Conservation (phyloP, 2,329 filamentous ascomycete genomes). For the Fusarium stilboides region DNA sequence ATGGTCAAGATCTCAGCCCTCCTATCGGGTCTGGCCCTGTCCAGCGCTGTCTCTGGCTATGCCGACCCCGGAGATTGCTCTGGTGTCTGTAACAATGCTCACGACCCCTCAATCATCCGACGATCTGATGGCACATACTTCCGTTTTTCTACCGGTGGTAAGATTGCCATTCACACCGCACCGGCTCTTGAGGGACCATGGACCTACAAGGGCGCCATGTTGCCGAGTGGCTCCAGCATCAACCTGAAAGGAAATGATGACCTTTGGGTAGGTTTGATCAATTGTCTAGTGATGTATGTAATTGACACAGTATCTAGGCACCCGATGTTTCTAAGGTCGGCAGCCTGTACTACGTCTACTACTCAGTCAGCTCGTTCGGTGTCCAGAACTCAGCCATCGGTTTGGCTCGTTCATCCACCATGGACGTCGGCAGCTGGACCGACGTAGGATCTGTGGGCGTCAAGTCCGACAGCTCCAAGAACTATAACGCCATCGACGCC, state of each 20-base stretch:
- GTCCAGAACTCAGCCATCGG: constrained; percentile 75
- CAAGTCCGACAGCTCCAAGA: constrained; percentile 58
- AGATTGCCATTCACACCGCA: constrained; percentile 58
- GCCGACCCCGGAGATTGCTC: constrained; percentile 57
- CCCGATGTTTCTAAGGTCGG: constrained; percentile 60
- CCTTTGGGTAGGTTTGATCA: constrained; percentile 58
- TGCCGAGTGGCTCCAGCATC: constrained; percentile 58
- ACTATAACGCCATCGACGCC: constrained; percentile 74
- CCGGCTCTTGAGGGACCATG: constrained; percentile 58
- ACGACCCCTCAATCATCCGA: constrained; percentile 58
- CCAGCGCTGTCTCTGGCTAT: constrained; percentile 18
- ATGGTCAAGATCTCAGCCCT: constrained; percentile 28
- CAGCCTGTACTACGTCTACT: constrained; percentile 76
- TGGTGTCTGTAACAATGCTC: constrained; percentile 54
- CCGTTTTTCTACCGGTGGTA: constrained; percentile 60
- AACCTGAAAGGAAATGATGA: constrained; percentile 58
- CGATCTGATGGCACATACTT: constrained; percentile 60
- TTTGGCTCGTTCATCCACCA: constrained; percentile 60
- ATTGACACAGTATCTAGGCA: constrained; percentile 10
- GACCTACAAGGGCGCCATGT: constrained; percentile 58
- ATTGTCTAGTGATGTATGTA: background rate
- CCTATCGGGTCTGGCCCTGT: constrained; percentile 15
- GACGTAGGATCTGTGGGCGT: constrained; percentile 71
- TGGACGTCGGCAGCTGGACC: constrained; percentile 71
- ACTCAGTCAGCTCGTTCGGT: constrained; percentile 74